Evolutionary conservation across 495 filamentous ascomycete genomes (phyloP).

Genomic region (Trichoderma gamsii): DNA sequence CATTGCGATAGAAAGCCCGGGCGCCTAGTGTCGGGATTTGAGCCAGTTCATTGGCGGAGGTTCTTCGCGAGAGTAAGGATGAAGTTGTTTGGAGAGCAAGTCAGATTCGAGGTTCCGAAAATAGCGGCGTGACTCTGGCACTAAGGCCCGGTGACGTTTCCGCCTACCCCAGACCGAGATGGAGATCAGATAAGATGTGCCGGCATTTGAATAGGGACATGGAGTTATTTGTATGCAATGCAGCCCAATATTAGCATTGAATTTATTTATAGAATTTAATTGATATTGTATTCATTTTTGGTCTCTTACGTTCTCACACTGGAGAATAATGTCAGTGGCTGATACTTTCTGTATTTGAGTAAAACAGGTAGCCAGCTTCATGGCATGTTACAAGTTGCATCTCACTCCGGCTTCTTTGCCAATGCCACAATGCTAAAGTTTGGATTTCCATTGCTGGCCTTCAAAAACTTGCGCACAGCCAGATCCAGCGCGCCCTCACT

Average conservation of each 20-base stretch:
- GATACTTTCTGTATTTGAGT: not conserved
- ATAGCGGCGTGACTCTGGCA: constrained; percentile 10
- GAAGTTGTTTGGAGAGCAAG: not conserved
- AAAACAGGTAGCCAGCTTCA: not conserved
- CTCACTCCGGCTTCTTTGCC: constrained; percentile 18
- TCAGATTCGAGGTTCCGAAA: not conserved
- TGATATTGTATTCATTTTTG: too few species aligned
- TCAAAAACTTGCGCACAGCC: constrained; percentile 52
- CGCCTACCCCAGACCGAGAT: not conserved
- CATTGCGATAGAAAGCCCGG: not conserved
- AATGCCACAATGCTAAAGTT: constrained; percentile 47
- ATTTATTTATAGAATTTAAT: too few species aligned
- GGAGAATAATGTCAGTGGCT: too few species aligned
- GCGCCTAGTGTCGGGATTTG: not conserved
- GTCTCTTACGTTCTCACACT: too few species aligned
- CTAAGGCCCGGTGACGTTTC: constrained; percentile 7
- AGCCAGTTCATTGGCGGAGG: not conserved
- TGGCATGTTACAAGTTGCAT: not conserved
- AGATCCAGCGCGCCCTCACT: constrained; percentile 57
- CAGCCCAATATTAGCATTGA: too few species aligned
- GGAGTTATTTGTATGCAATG: too few species aligned
- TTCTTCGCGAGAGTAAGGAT: not conserved
- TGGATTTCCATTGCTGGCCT: constrained; percentile 40
- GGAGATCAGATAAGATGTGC: constrained; percentile 1
- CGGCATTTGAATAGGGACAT: too few species aligned